These are phyloP conservation scores for Colletotrichum scovillei DNA, from an alignment of 2,329 filamentous ascomycete species.

Conservation along the genomic window DNA sequence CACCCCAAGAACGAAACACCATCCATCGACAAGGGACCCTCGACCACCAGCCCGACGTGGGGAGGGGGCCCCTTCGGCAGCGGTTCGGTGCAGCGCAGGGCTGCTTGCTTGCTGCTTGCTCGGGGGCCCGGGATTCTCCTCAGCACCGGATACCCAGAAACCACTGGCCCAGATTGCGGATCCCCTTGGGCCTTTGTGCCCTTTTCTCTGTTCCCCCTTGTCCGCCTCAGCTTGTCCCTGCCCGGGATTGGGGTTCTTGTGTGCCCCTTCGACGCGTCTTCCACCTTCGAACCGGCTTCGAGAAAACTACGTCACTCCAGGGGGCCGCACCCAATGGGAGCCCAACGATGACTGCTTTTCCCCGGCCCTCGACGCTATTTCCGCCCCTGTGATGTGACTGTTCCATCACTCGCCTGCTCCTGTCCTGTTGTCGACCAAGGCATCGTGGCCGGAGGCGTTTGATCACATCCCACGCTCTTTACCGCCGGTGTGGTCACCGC, in stretches of 20 bases:
- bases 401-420: not conserved
- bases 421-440: not conserved
- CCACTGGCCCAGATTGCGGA: slow-evolving; percentile 26
- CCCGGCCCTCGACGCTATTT: not conserved
- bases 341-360: not conserved
- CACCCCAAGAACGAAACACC: not conserved
- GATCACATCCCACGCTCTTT: not conserved
- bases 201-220: slow-evolving; percentile 4
- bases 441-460: not conserved
- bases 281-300: slow-evolving; percentile 27
- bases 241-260: not conserved
- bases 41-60: not conserved
- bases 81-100: slow-evolving; percentile 25
- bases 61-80: slow-evolving; percentile 19
- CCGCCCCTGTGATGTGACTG: slow-evolving; percentile 15
- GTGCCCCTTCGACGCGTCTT: not conserved
- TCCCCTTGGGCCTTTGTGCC: not conserved
- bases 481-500: not conserved
- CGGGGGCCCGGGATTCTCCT: slow-evolving; percentile 16
- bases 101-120: slow-evolving; percentile 3
- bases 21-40: slow-evolving; percentile 14
- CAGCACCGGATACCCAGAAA: slow-evolving; percentile 33
- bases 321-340: slow-evolving; percentile 12
- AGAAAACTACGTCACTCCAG: slow-evolving; percentile 32
- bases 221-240: not conserved